These are phyloP conservation scores for Tephrocybe sp. DNA, from an alignment of 768 basidiomycete genomes.

Conservation along the genomic window DNA sequence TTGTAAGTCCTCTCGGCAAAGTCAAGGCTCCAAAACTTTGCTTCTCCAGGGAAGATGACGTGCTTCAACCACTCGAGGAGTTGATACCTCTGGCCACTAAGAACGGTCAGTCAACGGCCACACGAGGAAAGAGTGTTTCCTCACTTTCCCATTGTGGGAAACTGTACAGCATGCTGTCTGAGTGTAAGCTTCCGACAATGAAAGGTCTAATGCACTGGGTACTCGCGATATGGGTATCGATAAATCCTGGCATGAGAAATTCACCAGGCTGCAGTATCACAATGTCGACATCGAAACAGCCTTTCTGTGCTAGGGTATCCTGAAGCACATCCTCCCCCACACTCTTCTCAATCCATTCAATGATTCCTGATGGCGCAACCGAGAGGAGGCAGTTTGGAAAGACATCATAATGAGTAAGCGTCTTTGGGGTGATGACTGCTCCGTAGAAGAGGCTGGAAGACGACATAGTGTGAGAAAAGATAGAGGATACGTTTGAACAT, in stretches of 20 bases:
- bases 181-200: background rate
- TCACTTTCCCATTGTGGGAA: slow-evolving; percentile 68
- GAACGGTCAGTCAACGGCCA: background rate
- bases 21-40: slow-evolving; percentile 61
- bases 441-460: slow-evolving; percentile 39
- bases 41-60: slow-evolving; percentile 87
- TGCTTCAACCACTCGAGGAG: slow-evolving; percentile 86
- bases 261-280: slow-evolving; percentile 46
- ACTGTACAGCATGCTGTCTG: slow-evolving; percentile 74
- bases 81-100: slow-evolving; percentile 79
- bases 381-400: slow-evolving; percentile 54
- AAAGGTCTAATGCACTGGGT: background rate
- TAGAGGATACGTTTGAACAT: no score
- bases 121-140: slow-evolving; percentile 5
- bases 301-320: slow-evolving; percentile 50
- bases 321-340: slow-evolving; percentile 45
- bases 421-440: slow-evolving; percentile 53
- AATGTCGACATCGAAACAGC: slow-evolving; percentile 41
- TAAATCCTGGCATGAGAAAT: slow-evolving; percentile 84
- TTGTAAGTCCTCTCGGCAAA: slow-evolving; percentile 73
- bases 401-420: slow-evolving; percentile 38
- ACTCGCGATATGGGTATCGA: slow-evolving; percentile 89
- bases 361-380: slow-evolving; percentile 44
- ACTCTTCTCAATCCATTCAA: slow-evolving; percentile 70
- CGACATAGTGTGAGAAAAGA: no score